Base-by-base conservation (phyloP, 495 filamentous ascomycete genomes). In the Penicillium egyptiacum region DNA sequence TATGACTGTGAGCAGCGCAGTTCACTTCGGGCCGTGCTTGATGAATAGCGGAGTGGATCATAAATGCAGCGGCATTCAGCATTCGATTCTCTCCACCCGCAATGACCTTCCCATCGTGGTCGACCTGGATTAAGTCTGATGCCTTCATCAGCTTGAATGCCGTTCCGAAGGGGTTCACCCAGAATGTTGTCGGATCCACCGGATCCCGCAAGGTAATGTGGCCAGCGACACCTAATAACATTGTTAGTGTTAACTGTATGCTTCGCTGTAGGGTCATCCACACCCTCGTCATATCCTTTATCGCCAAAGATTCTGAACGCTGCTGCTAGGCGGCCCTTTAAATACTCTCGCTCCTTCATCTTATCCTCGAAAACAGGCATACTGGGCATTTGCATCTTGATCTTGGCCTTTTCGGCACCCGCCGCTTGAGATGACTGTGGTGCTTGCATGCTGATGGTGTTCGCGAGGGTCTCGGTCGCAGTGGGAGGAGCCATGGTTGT, bases 91-190 rank as follows among this genome's bases (percentile, higher is more conserved):
- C 64, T 1, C 88, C 88, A 5, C 88, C 87, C 30, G 82, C 89
- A 52, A 93, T 81, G 23, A 92, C 79, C 41, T 84, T 70, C 3
- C 88, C 89, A 1, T 72, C 62, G 45, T 85, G 75, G 61, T 87
- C 75, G 33, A 93, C 88, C 33, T 79, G 83, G 58, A 93, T 89
- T 28, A 93, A 77, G 64, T 91, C 87, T 10, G 81, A 86, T 28
- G 79, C 79, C 53, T 83, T 88, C 48, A 92, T 88, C 53, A 86
- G 68, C 20, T 81, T 82, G 71, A 90, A 92, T 0, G 86, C 79
- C 10, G 84, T 78, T 30, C 89, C 88, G 61, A 91, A 88, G 0
- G 89, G 89, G 58, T 92, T 92, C 20, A 92, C 88, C 89, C 88
- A 91, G 76, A 91, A 91, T 4, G 80, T 83, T 7, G 67, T 64